phyloP scores from a whole-genome alignment of 345 rosid genomes.

The Atalantia buxifolia region DNA sequence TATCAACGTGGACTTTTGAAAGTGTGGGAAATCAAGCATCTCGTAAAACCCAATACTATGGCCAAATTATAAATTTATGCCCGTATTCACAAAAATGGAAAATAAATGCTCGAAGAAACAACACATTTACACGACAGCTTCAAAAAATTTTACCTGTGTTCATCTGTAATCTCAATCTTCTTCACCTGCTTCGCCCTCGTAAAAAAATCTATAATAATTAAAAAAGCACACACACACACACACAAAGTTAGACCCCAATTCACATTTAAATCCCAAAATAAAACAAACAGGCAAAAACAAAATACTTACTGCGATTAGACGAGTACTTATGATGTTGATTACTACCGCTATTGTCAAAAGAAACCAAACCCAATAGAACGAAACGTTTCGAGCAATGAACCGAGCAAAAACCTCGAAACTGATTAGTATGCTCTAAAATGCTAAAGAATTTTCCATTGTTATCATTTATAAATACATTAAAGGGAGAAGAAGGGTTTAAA shows the following conservation, averaged over 20 bases:
- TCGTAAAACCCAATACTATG: not conserved
- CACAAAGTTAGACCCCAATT: not conserved
- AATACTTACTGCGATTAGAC: conserved; percentile 43
- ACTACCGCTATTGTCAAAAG: conserved; percentile 22
- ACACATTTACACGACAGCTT: not conserved
- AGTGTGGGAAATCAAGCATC: not conserved
- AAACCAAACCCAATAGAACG: conserved; percentile 36
- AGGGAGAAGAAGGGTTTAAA: not conserved
- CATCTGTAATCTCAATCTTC: conserved; percentile 70
- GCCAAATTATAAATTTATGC: not conserved
- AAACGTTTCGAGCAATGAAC: conserved; percentile 19
- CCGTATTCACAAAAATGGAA: too few species aligned
- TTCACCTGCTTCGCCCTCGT: conserved; percentile 69
- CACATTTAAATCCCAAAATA: not conserved
- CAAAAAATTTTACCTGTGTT: conserved; percentile 50
- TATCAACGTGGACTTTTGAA: not conserved
- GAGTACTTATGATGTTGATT: conserved; percentile 19
- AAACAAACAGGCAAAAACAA: conserved; percentile 10
- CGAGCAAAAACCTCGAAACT: conserved; percentile 21
- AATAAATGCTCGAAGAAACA: not conserved
- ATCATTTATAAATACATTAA: not conserved
- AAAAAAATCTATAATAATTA: conserved; percentile 46
- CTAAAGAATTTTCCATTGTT: not conserved
- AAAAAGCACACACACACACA: not conserved
- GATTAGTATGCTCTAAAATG: conserved; percentile 14